A percentile compares a stretch with the other conserved stretches of the same genome.
These are phyloP conservation scores for Bryum argenteum DNA, from an alignment of 225 moss, liverwort and hornwort species.

Conservation along the genomic window DNA sequence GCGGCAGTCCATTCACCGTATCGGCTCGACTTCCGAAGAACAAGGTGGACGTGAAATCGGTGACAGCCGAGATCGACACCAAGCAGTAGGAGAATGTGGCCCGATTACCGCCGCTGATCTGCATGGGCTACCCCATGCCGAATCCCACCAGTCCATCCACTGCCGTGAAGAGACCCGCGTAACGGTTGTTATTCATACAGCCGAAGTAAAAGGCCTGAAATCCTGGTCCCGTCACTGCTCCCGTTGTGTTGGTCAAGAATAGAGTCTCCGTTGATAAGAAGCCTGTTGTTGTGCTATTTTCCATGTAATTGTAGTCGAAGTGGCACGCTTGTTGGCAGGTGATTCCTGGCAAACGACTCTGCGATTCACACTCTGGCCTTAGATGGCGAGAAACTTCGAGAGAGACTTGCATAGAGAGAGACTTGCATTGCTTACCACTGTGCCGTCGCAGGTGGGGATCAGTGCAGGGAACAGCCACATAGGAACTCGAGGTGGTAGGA, in stretches of 20 bases:
- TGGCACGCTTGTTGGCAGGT: conserved; percentile 2
- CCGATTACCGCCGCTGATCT: conserved; percentile 8
- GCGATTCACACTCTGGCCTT: not conserved
- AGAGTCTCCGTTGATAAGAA: not conserved
- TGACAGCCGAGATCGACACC: conserved; percentile 2
- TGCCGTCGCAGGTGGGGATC: not conserved
- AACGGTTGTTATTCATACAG: conserved; percentile 20
- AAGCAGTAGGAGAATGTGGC: conserved; percentile 12
- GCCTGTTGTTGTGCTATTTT: not conserved
- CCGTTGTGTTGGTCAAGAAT: conserved; percentile 15
- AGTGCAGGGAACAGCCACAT: not conserved
- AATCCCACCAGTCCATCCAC: conserved; percentile 24
- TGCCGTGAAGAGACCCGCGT: not conserved
- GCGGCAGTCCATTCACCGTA: conserved; percentile 5
- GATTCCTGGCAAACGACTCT: not conserved
- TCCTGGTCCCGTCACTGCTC: not conserved
- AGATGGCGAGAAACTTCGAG: too few species aligned
- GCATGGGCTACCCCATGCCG: conserved; percentile 14
- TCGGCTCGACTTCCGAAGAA: not conserved
- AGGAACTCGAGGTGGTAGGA: not conserved
- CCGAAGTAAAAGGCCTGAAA: not conserved
- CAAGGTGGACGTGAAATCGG: not conserved
- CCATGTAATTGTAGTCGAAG: conserved; percentile 17
- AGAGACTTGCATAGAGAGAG: too few species aligned
- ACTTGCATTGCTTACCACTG: not conserved